Base-by-base conservation (phyloP, 2,329 filamentous ascomycete genomes). In the Trichoderma citrinoviride region DNA sequence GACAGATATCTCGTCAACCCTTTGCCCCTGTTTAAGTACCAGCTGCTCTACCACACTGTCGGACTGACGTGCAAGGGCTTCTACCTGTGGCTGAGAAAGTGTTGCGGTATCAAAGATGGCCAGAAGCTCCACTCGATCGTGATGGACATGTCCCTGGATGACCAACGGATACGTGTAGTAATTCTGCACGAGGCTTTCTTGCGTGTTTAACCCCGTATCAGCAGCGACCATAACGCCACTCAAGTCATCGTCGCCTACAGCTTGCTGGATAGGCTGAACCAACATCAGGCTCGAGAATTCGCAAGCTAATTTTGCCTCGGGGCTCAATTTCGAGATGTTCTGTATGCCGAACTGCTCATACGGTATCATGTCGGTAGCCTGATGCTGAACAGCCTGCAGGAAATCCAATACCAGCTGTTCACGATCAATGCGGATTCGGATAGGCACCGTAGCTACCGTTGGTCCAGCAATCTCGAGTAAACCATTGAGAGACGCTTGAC, bases 291-390 rank as follows among this genome's bases (percentile, higher is more conserved):
- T 66, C 1, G 54, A 56, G 47, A 67, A 64, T 1, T 67, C 56
- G 15, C 60, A 65, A 2, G 65, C 52, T n/a, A 33, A 52, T 14
- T 65, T 54, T 3, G 70, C 64, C 27, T 71, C 65, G 15, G 27
- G 21, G n/a, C 55, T 56, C 7, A 65, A 2, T 37, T 56, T 65
- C 4, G 60, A 49, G 82, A 52, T 68, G 44, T 74, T 70, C 14
- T 71, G 69, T 3, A 76, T 61, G 7, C 72, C 71, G 15, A 71
- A 66, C 12, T 75, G 67, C 56, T 72, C 74, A 50, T 63, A 70
- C 2, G 67, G 61, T 8, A 69, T 66, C 70, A 71, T 70, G 43
- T 73, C 70, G 14, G 66, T 56, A 3, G 69, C 63, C 62, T 66
- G 67, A 15, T 64, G 58, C 66, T 75, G 73, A 5, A 73, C 54